Percentiles rank a stretch among this genome's conserved stretches.
phyloP scores from a whole-genome alignment of 2,329 filamentous ascomycete species.

The Leptographium wingfieldii region DNA sequence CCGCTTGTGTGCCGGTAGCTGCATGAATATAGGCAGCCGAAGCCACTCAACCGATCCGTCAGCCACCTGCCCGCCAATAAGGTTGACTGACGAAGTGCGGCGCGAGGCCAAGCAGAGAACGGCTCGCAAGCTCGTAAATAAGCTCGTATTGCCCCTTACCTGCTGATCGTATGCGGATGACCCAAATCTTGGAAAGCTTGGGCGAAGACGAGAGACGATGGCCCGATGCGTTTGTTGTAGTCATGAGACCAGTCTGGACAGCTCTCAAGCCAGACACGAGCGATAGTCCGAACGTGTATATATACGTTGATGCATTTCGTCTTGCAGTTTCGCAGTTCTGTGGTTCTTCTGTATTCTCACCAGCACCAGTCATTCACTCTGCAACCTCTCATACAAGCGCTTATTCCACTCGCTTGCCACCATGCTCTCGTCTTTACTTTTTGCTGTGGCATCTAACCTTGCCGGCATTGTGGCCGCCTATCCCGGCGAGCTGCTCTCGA shows the following conservation, averaged over 20 bases:
- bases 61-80: not conserved
- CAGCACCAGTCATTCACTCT: not conserved
- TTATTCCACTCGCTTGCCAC: not conserved
- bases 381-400: not conserved
- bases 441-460: not conserved
- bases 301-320: too few species aligned
- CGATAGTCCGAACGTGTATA: too few species aligned
- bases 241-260: too few species aligned
- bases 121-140: not conserved
- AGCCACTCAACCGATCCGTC: not conserved
- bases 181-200: not conserved
- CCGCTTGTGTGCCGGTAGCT: not conserved
- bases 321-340: too few species aligned
- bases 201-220: not conserved
- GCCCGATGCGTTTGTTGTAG: too few species aligned
- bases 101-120: too few species aligned
- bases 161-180: not conserved
- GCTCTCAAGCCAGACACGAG: too few species aligned
- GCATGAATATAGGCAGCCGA: not conserved
- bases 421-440: not conserved
- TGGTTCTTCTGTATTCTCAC: not conserved
- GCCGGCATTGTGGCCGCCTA: not conserved
- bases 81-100: too few species aligned
- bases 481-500: constrained; percentile 1
- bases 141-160: not conserved